phyloP scores from a whole-genome alignment of 78 protist species.

The Speleostelium caveatum region DNA sequence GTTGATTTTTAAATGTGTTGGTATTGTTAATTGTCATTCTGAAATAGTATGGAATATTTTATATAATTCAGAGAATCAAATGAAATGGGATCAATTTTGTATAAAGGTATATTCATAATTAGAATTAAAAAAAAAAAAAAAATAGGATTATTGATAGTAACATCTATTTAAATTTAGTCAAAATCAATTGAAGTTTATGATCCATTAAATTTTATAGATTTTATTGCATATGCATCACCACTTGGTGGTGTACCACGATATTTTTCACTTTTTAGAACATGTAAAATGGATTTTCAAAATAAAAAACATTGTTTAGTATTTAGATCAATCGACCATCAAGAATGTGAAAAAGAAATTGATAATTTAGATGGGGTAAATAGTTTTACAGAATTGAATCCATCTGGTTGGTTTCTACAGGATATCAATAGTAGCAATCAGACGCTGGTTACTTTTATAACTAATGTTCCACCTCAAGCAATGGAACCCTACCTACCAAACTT shows the following conservation, averaged over 20 bases:
- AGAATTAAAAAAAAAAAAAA: too few relatives aligned
- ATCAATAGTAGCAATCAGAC: neutral
- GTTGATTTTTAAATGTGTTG: conserved; percentile 30
- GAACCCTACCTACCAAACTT: neutral
- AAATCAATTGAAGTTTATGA: neutral
- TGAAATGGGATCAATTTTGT: conserved; percentile 62
- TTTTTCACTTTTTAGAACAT: conserved; percentile 41
- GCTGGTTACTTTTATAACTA: conserved; percentile 22
- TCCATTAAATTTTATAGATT: conserved; percentile 11
- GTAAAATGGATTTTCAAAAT: conserved; percentile 17
- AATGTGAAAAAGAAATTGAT: neutral
- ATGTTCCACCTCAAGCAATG: neutral
- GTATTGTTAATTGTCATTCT: conserved; percentile 21
- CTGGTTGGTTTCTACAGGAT: conserved; percentile 29
- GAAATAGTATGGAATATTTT: conserved; percentile 39
- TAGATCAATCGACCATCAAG: conserved; percentile 31
- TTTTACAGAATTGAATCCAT: conserved; percentile 7
- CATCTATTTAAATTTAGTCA: neutral
- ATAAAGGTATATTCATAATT: conserved; percentile 5
- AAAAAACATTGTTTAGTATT: neutral
- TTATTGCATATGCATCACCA: conserved; percentile 21
- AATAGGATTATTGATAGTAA: neutral
- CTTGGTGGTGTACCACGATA: conserved; percentile 38
- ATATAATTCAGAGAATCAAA: conserved; percentile 17
- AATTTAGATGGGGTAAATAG: neutral